Evolutionary conservation across 768 basidiomycete genomes (phyloP).

Genomic region (Panaeolus papilionaceus): DNA sequence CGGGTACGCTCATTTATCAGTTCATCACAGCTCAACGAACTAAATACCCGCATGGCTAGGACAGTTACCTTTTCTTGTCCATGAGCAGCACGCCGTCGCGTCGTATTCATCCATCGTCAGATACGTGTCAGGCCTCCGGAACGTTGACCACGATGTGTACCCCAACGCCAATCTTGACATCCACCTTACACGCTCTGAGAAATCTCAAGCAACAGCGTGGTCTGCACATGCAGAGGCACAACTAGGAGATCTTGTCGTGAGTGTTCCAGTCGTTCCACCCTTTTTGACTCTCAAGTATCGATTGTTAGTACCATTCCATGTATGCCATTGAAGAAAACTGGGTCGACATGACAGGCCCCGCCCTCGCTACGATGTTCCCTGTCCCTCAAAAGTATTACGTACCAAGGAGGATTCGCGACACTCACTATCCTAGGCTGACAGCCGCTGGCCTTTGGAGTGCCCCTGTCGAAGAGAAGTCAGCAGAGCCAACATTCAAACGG

Average conservation of each 20-base stretch:
- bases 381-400: slow-evolving; percentile 80
- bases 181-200: slow-evolving; percentile 50
- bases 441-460: slow-evolving; percentile 67
- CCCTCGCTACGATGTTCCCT: slow-evolving; percentile 62
- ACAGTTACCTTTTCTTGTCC: slow-evolving; percentile 72
- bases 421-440: slow-evolving; percentile 63
- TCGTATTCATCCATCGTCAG: slow-evolving; percentile 67
- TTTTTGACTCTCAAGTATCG: slow-evolving; percentile 16
- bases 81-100: slow-evolving; percentile 57
- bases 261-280: slow-evolving; percentile 31
- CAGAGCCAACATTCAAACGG: slow-evolving; percentile 49
- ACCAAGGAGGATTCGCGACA: slow-evolving; percentile 63
- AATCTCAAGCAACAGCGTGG: slow-evolving; percentile 65
- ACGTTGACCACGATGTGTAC: slow-evolving; percentile 35
- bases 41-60: slow-evolving; percentile 47
- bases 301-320: slow-evolving; percentile 61
- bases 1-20: slow-evolving; percentile 53
- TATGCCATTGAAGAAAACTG: slow-evolving; percentile 73
- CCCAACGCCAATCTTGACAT: slow-evolving; percentile 53
- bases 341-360: slow-evolving; percentile 56
- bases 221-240: slow-evolving; percentile 67
- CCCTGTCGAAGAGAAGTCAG: slow-evolving; percentile 46
- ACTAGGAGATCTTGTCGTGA: slow-evolving; percentile 74
- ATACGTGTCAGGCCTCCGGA: slow-evolving; percentile 62
- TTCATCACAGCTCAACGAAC: background rate